Evolutionary conservation across 106 monocot species (phyloP).

Genomic region (Xerophyta viscosa): DNA sequence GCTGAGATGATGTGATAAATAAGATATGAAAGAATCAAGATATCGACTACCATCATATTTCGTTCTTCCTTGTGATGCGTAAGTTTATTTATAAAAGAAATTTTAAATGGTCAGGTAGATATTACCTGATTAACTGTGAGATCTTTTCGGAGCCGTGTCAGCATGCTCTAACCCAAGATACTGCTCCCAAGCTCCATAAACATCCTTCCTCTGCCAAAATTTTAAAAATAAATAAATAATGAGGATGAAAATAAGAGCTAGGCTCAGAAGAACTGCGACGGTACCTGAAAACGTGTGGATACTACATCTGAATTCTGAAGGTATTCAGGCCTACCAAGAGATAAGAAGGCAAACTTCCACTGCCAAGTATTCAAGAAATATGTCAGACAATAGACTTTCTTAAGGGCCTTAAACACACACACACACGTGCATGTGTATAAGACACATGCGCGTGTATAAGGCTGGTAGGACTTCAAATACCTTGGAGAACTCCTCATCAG

Average conservation of each 20-base stretch:
- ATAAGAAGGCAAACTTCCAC: conserved; percentile 97
- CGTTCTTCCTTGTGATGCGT: too few species aligned
- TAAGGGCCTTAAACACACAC: too few species aligned
- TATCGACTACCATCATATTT: background rate
- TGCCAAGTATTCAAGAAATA: conserved; percentile 9
- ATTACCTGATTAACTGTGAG: conserved; percentile 71
- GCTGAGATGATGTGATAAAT: background rate
- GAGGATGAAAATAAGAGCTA: background rate
- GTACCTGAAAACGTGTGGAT: conserved; percentile 76
- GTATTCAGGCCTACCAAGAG: conserved; percentile 85
- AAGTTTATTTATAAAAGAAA: background rate
- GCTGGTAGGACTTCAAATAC: conserved; percentile 32
- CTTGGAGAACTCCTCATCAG: conserved; percentile 96
- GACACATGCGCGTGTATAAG: too few species aligned
- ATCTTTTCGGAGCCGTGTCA: conserved; percentile 82
- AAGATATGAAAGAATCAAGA: background rate
- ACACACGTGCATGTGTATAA: too few species aligned
- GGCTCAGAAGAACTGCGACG: background rate
- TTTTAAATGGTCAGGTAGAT: background rate
- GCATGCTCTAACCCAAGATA: conserved; percentile 95
- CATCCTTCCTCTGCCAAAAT: conserved; percentile 70
- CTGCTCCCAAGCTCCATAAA: conserved; percentile 98
- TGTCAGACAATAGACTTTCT: background rate
- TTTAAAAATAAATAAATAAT: background rate
- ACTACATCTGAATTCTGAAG: conserved; percentile 82